These are phyloP conservation scores for Neonectria faginata DNA, from an alignment of 2,329 filamentous ascomycete genomes.

Conservation along the genomic window DNA sequence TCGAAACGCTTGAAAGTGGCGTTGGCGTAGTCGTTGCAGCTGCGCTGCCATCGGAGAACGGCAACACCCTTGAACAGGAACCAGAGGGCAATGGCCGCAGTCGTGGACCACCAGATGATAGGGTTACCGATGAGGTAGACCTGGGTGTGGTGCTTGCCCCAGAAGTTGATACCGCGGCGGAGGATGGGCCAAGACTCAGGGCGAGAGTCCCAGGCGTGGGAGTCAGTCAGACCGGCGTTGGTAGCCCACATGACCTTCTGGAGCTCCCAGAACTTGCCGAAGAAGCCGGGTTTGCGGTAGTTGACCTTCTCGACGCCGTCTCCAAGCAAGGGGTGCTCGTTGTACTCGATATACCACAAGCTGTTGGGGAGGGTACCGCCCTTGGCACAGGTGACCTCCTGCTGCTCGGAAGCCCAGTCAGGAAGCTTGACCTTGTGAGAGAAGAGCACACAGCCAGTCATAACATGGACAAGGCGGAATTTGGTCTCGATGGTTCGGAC, in stretches of 20 bases:
- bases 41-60: conserved; percentile 93
- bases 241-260: conserved; percentile 99
- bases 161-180: conserved; percentile 97
- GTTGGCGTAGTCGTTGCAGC: conserved; percentile 85
- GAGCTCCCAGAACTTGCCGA: conserved; percentile 97
- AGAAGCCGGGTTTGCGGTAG: conserved; percentile 93
- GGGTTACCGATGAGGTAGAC: conserved; percentile 98
- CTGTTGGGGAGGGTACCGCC: conserved; percentile 95
- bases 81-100: conserved; percentile 81
- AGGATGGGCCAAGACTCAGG: conserved; percentile 94
- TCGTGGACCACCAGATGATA: conserved; percentile 93
- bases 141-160: conserved; percentile 93
- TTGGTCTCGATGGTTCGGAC: conserved; percentile 96
- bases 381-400: conserved; percentile 97
- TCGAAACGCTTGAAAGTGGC: conserved; percentile 94
- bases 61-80: conserved; percentile 87
- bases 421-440: conserved; percentile 99
- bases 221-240: conserved; percentile 95
- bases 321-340: conserved; percentile 83
- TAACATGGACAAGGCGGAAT: conserved; percentile 93
- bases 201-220: conserved; percentile 97
- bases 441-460: conserved; percentile 96
- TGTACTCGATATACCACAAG: conserved; percentile 95
- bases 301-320: conserved; percentile 91
- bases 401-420: conserved; percentile 97